Evolutionary conservation across 2,329 filamentous ascomycete genomes (phyloP).

Genomic region (Phyllosticta citriasiana): DNA sequence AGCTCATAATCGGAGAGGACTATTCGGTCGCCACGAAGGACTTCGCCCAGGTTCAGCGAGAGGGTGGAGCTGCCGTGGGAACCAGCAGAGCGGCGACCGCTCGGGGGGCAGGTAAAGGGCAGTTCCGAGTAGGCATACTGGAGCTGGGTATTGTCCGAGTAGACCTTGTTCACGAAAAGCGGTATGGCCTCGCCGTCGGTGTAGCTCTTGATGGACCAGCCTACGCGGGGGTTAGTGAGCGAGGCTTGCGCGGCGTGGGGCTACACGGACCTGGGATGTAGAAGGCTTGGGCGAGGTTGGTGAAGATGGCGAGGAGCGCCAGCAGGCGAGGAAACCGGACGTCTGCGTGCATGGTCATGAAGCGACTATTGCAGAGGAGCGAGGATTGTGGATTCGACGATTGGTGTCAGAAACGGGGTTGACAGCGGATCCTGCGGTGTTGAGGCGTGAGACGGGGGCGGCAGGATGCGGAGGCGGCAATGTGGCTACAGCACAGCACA

Average conservation of each 20-base stretch:
- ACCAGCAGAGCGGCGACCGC: slow-evolving; percentile 54
- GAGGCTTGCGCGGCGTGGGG: slow-evolving; percentile 8
- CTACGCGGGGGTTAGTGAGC: slow-evolving; percentile 24
- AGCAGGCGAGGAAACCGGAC: slow-evolving; percentile 34
- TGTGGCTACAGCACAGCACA: background rate
- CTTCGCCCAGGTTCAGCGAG: slow-evolving; percentile 75
- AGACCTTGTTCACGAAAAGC: slow-evolving; percentile 84
- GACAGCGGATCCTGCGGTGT: background rate
- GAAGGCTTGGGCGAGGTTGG: slow-evolving; percentile 48
- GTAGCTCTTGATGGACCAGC: slow-evolving; percentile 77
- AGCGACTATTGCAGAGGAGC: background rate
- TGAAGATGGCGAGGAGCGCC: slow-evolving; percentile 39
- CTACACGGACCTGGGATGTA: slow-evolving; percentile 64
- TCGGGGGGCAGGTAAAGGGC: slow-evolving; percentile 76
- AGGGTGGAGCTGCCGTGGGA: slow-evolving; percentile 67
- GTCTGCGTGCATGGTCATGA: slow-evolving; percentile 27
- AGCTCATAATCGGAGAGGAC: slow-evolving; percentile 76
- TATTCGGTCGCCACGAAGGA: slow-evolving; percentile 79
- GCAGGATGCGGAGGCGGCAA: background rate
- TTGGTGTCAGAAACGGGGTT: slow-evolving; percentile 1
- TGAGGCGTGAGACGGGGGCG: no score
- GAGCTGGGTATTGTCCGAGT: slow-evolving; percentile 80
- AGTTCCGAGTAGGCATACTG: slow-evolving; percentile 87
- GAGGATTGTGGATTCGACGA: background rate
- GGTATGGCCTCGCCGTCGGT: slow-evolving; percentile 66